These are phyloP conservation scores for Pythium myriotylum DNA, from an alignment of 352 stramenopile genomes.

Conservation along the genomic window DNA sequence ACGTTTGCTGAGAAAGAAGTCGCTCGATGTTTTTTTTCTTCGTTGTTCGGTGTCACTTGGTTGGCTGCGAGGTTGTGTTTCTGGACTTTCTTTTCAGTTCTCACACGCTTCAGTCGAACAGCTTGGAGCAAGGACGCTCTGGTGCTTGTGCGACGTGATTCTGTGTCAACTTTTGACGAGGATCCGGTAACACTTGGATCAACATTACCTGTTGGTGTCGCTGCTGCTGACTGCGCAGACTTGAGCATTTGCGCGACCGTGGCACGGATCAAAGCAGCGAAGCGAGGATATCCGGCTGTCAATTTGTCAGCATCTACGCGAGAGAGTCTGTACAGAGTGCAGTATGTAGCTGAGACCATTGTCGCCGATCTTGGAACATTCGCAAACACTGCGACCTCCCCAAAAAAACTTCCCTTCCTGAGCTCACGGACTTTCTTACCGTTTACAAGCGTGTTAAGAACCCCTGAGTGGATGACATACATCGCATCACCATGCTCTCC, in stretches of 20 bases:
- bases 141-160: slow-evolving; percentile 7
- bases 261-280: slow-evolving; percentile 14
- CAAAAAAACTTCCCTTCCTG: slow-evolving; percentile 68
- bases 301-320: slow-evolving; percentile 53
- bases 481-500: slow-evolving; percentile 72
- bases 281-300: slow-evolving; percentile 54
- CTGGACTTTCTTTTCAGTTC: too few relatives aligned
- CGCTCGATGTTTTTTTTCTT: too few relatives aligned
- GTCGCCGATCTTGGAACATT: slow-evolving; percentile 60
- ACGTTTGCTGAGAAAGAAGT: too few relatives aligned
- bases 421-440: slow-evolving; percentile 71
- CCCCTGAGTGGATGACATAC: slow-evolving; percentile 69
- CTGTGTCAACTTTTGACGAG: neutral
- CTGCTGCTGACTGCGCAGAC: too few relatives aligned
- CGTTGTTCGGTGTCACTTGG: too few relatives aligned
- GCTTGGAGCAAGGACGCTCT: too few relatives aligned
- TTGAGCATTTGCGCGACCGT: too few relatives aligned
- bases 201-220: too few relatives aligned
- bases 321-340: slow-evolving; percentile 61
- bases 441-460: slow-evolving; percentile 60
- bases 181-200: too few relatives aligned
- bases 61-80: too few relatives aligned
- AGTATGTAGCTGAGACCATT: slow-evolving; percentile 67
- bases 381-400: slow-evolving; percentile 68
- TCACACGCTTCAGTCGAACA: too few relatives aligned